Evolutionary conservation across 208 protist species (phyloP).

Genomic region (Trypanosoma scelopori): DNA sequence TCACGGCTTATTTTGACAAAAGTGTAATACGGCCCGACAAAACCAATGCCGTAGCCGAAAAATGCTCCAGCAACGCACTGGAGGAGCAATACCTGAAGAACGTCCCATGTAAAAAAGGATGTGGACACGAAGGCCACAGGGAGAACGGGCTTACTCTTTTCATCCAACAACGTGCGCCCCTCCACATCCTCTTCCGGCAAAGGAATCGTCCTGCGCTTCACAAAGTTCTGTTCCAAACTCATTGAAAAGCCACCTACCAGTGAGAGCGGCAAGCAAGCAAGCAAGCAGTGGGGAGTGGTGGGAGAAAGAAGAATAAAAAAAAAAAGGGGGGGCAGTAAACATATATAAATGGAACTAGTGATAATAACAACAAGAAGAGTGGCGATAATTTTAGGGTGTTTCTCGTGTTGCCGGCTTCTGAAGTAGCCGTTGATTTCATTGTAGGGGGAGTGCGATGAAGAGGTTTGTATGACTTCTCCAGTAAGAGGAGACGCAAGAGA

Average conservation of each 20-base stretch:
- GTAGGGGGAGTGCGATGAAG: too few relatives aligned
- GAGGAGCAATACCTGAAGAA: constrained; percentile 24
- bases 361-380: too few relatives aligned
- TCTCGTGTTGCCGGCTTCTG: too few relatives aligned
- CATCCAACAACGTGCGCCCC: neutral
- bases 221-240: neutral
- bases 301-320: neutral
- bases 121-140: neutral
- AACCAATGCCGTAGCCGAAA: constrained; percentile 27
- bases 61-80: constrained; percentile 22
- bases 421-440: too few relatives aligned
- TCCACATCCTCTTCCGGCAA: neutral
- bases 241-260: neutral
- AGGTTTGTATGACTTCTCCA: too few relatives aligned
- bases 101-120: constrained; percentile 22
- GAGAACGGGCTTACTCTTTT: neutral
- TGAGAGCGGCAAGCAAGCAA: neutral
- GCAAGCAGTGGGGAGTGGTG: neutral
- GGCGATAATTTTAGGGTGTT: too few relatives aligned
- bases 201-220: neutral
- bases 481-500: too few relatives aligned
- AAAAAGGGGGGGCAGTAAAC: too few relatives aligned
- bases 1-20: constrained; percentile 18
- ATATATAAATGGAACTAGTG: too few relatives aligned
- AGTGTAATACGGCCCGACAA: constrained; percentile 28